A percentile compares a stretch with the other conserved stretches of the same genome.
phyloP scores from a whole-genome alignment of 2,329 filamentous ascomycete genomes.

The Aureobasidium melanogenum region DNA sequence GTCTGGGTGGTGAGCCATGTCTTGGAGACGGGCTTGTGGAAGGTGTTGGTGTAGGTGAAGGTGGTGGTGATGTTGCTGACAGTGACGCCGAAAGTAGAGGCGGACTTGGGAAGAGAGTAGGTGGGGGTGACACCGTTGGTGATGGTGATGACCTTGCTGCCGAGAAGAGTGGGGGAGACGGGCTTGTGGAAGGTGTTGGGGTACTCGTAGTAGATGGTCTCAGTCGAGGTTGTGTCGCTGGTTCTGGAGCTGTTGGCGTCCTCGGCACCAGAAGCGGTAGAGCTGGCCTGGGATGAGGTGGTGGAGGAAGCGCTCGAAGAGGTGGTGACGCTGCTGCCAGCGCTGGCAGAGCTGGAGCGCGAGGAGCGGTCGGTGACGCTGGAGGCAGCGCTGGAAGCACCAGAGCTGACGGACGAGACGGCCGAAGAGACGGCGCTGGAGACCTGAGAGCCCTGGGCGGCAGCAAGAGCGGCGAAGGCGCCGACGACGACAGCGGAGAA shows the following conservation, averaged over 20 bases:
- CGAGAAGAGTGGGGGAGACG: conserved; percentile 10
- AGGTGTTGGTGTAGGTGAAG: conserved; percentile 9
- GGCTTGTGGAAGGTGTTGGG: conserved; percentile 12
- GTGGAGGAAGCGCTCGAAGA: not conserved
- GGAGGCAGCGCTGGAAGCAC: conserved; percentile 1
- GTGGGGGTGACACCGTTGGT: not conserved
- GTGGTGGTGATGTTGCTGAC: conserved; percentile 9
- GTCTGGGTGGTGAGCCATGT: not conserved
- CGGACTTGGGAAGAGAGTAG: conserved; percentile 1
- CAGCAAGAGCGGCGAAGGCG: conserved; percentile 8
- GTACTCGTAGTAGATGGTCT: conserved; percentile 11
- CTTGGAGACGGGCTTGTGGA: conserved; percentile 2
- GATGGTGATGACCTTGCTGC: conserved; percentile 6
- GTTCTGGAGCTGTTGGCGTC: not conserved
- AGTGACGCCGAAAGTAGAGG: not conserved
- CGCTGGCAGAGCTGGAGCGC: conserved; percentile 1
- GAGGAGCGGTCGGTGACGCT: not conserved
- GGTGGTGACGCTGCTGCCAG: not conserved
- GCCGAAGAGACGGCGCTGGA: conserved; percentile 1
- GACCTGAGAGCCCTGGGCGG: conserved; percentile 5
- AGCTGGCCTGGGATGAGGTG: not conserved
- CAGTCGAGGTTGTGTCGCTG: not conserved
- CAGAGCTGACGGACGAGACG: not conserved
- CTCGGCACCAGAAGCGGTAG: not conserved
- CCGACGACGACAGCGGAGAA: conserved; percentile 5